These are phyloP conservation scores for Hyphopichia burtonii DNA, from an alignment of 1,139 yeast genomes.

Conservation along the genomic window DNA sequence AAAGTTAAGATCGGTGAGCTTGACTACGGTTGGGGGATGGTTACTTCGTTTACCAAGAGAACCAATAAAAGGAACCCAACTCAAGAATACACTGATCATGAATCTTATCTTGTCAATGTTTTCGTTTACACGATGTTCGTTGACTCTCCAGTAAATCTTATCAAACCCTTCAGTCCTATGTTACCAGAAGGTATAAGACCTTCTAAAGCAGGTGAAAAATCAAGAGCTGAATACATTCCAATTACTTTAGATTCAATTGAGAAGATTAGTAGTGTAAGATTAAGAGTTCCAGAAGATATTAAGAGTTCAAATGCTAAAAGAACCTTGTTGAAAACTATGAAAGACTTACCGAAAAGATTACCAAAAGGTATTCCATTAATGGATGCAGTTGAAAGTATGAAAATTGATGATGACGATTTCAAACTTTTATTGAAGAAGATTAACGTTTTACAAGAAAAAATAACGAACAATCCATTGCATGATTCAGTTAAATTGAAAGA, in stretches of 20 bases:
- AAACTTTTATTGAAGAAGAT: conserved; percentile 67
- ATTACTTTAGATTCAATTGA: conserved; percentile 76
- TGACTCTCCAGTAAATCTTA: conserved; percentile 71
- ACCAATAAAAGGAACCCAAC: conserved; percentile 54
- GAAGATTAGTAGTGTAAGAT: conserved; percentile 74
- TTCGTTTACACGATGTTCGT: conserved; percentile 76
- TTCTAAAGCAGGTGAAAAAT: conserved; percentile 65
- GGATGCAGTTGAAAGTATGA: conserved; percentile 92
- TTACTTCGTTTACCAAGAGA: conserved; percentile 74
- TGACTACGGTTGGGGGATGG: conserved; percentile 96
- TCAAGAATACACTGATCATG: conserved; percentile 68
- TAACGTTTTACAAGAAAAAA: conserved; percentile 74
- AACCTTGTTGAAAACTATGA: conserved; percentile 72
- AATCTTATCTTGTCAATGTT: conserved; percentile 83
- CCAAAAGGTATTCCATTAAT: conserved; percentile 87
- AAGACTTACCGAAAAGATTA: conserved; percentile 76
- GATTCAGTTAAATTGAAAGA: conserved; percentile 62
- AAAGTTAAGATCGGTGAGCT: conserved; percentile 56
- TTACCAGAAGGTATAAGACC: conserved; percentile 91
- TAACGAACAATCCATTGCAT: conserved; percentile 67
- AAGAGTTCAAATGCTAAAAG: conserved; percentile 69
- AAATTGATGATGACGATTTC: conserved; percentile 80
- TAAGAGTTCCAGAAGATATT: conserved; percentile 78
- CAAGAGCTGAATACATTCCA: conserved; percentile 79
- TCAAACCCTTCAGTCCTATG: conserved; percentile 69